These are phyloP conservation scores for Elongisporangium undulatum DNA, from an alignment of 352 stramenopile genomes.

Conservation along the genomic window DNA sequence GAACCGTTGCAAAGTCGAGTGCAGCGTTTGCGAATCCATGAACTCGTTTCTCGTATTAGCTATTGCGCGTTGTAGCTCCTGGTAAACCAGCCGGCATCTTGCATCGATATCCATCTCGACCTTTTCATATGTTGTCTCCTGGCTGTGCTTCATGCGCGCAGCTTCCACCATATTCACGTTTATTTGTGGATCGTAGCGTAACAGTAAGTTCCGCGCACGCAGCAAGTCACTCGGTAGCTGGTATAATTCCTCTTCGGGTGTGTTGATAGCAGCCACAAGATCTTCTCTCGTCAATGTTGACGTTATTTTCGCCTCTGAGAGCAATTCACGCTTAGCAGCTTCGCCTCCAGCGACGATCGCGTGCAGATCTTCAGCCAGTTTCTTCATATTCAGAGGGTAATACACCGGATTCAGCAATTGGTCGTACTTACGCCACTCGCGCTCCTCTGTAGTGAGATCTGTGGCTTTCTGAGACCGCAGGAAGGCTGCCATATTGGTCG, in stretches of 20 bases:
- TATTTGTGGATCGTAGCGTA: constrained; percentile 63
- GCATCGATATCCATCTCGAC: constrained; percentile 84
- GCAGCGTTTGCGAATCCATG: constrained; percentile 89
- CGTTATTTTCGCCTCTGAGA: constrained; percentile 21
- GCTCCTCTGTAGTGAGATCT: constrained; percentile 58
- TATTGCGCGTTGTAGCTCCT: constrained; percentile 87
- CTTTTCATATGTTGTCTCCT: constrained; percentile 20
- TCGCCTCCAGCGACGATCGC: not conserved
- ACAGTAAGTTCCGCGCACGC: constrained; percentile 48
- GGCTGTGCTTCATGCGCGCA: constrained; percentile 26
- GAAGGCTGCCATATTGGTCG: constrained; percentile 33
- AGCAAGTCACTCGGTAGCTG: constrained; percentile 57
- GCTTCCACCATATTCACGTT: constrained; percentile 46
- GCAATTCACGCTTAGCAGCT: constrained; percentile 5
- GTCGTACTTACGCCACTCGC: constrained; percentile 68
- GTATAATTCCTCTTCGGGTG: constrained; percentile 66
- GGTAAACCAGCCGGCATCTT: constrained; percentile 83
- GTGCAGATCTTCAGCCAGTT: constrained; percentile 17
- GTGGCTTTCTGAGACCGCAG: constrained; percentile 41
- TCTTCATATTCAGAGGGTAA: constrained; percentile 52
- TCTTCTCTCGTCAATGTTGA: constrained; percentile 51
- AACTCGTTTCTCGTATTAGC: constrained; percentile 79
- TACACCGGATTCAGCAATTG: constrained; percentile 68
- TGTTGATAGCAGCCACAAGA: constrained; percentile 52
- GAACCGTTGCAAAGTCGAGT: constrained; percentile 89